Evolutionary conservation across 371 early-diverging fungal species (phyloP), one percentile per base, ranked within the genome.

Genomic region (Funneliformis caledonium): DNA sequence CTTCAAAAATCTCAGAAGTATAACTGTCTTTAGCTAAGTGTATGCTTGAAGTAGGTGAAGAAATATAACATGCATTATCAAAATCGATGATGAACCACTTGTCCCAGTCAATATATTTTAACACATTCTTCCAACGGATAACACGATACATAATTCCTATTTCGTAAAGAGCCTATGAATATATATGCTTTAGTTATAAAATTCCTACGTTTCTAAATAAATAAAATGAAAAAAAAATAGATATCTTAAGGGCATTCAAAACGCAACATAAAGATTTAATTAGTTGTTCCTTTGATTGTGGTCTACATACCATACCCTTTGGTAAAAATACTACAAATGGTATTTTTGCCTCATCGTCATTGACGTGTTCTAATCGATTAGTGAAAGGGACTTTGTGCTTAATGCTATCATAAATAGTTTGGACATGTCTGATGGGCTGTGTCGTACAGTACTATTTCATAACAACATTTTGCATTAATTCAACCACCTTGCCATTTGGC

Each of bases 261-360:
- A 52, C 73, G 7, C 73, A 72, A 72, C 26, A 56, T 50, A 72
- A 72, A 19, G 73, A n/a, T 56, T 72, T 72, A n/a, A 31, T 72
- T 72, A 72, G 72, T 72, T 72, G 72, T 72, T 72, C 26, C 33
- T 72, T 72, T 72, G 72, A 48, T 72, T 47, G 50, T 47, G 72
- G 72, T 72, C 16, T 72, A 72, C 33, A 62, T 60, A 56, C 31
- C 22, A 76, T 33, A 3, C 76, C 76, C 61, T 76, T 76, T 61
- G 76, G 76, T 76, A 16, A 56, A 76, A 76, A 31, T 12, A 61
- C 59, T 42, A 62, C 61, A n/a, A 76, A 76, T 45, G 61, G 61
- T 22, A 61, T 61, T 76, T 33, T 31, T 1, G 9, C 12, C 60
- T 75, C 75, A 22, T 60, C 45, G n/a, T 31, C 45, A 50, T 76